These are phyloP conservation scores for Claviceps sp. DNA, from an alignment of 2,329 filamentous ascomycete species.

Conservation along the genomic window DNA sequence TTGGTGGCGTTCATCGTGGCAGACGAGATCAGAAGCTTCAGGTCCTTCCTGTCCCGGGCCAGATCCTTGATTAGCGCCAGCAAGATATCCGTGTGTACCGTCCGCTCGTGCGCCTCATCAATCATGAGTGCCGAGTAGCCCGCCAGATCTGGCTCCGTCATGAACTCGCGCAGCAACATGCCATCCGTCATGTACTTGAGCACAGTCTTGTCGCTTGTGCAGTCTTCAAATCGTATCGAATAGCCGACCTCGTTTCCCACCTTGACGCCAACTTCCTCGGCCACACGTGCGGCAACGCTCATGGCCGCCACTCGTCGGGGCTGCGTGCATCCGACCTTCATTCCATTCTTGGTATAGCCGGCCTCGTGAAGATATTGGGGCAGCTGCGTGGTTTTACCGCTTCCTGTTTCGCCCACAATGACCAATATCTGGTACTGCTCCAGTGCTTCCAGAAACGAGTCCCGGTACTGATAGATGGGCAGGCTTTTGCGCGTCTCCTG, in stretches of 20 bases:
- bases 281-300: constrained; percentile 92
- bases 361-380: constrained; percentile 90
- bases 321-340: constrained; percentile 87
- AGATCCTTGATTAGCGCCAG: constrained; percentile 83
- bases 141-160: constrained; percentile 73
- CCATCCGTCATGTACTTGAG: constrained; percentile 97
- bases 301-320: constrained; percentile 92
- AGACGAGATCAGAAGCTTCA: constrained; percentile 84
- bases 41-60: constrained; percentile 64
- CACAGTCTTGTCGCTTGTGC: constrained; percentile 78
- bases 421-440: constrained; percentile 76
- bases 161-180: constrained; percentile 79
- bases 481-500: constrained; percentile 83
- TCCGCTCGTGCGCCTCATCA: constrained; percentile 93
- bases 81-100: constrained; percentile 79
- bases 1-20: constrained; percentile 91
- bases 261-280: constrained; percentile 83
- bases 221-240: constrained; percentile 87
- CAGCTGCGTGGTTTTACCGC: constrained; percentile 89
- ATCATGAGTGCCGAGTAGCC: constrained; percentile 87
- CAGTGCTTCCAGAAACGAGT: constrained; percentile 78
- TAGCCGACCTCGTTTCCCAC: constrained; percentile 90
- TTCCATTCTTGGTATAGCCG: constrained; percentile 69
- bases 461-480: constrained; percentile 78
- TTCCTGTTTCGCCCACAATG: constrained; percentile 88